Evolutionary conservation across 805 yeast species (phyloP).

Genomic region (Candida cerambycidarum): DNA sequence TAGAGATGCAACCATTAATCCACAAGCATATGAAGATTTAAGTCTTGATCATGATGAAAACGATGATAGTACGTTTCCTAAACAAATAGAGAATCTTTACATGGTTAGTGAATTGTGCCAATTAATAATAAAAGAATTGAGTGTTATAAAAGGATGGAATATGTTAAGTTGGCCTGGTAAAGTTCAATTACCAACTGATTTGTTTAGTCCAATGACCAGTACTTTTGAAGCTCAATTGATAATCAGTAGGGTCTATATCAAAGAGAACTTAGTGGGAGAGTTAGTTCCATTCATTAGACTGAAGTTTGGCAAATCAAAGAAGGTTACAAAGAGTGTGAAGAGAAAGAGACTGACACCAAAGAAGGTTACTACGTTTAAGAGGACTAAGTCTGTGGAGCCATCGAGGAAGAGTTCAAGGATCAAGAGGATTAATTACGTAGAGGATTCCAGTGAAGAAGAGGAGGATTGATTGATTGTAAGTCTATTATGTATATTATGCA

Average conservation of each 20-base stretch:
- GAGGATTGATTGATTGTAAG: too few relatives aligned
- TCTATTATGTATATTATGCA: too few relatives aligned
- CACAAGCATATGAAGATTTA: constrained; percentile 22
- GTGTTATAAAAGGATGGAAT: constrained; percentile 63
- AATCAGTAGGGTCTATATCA: constrained; percentile 55
- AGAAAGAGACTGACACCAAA: constrained; percentile 4
- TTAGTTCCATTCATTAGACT: constrained; percentile 30
- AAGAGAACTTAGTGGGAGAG: constrained; percentile 43
- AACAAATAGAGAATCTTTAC: constrained; percentile 49
- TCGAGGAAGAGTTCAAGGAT: constrained; percentile 46
- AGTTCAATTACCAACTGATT: constrained; percentile 64
- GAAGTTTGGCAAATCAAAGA: constrained; percentile 18
- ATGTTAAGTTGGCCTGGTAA: constrained; percentile 83
- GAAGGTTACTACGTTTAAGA: constrained; percentile 12
- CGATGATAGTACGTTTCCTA: constrained; percentile 18
- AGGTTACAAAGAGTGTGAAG: neutral
- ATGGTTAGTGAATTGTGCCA: constrained; percentile 73
- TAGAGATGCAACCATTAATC: constrained; percentile 52
- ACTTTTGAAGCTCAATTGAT: constrained; percentile 56
- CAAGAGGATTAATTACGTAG: constrained; percentile 36
- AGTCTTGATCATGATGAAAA: constrained; percentile 15
- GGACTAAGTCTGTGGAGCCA: constrained; percentile 19
- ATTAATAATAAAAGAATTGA: constrained; percentile 56
- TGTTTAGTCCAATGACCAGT: constrained; percentile 62
- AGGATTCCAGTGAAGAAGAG: constrained; percentile 18